Evolutionary conservation across 2,329 filamentous ascomycete genomes (phyloP), one percentile per base, ranked within the genome.

Genomic region (Aspergillus chevalieri): DNA sequence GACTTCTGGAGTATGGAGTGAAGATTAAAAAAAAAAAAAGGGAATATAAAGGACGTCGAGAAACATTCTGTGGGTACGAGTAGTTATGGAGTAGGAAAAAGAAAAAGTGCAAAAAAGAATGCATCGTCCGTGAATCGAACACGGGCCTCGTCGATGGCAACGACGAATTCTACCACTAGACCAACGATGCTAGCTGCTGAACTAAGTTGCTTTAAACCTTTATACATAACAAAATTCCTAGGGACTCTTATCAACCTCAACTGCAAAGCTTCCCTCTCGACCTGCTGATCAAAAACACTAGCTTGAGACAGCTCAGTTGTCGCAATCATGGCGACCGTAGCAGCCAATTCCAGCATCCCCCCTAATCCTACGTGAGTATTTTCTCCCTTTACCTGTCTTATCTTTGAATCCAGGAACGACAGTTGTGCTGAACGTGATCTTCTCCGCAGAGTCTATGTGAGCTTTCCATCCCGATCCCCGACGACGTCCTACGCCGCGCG

Each of bases 121-220:
- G 68, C 69, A 71, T 70, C 68, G 68, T 70, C 69, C 69, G 69
- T 68, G 69, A 71, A 71, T 71, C 68, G 69, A 71, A 71, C 69
- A 68, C 68, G 69, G 68, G 68, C 67, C 69, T 71, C 68, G 62
- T 72, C 69, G 69, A 72, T 70, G 67, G 67, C 67, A 70, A 70
- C 67, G 67, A 70, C 61, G 67, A 70, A 70, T 70, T 70, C 67
- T 70, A 70, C 67, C 67, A 70, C 67, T 70, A 70, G 67, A 69
- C 67, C 66, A 70, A 69, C 66, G 65, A 69, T 70, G 67, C 66
- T 60, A 47, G 24, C 53, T 58, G 6, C 46, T 58, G 9, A 38
- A 15, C 10, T 6, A 30, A 15, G 33, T 3, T 26, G 17, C 1
- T 1, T 6, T 2, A n/a, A n/a, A n/a, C n/a, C n/a, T n/a, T n/a